A percentile compares a stretch with the other conserved stretches of the same genome.
phyloP scores from a whole-genome alignment of 2,329 filamentous ascomycete species.

The Ophiosphaerella narmari region DNA sequence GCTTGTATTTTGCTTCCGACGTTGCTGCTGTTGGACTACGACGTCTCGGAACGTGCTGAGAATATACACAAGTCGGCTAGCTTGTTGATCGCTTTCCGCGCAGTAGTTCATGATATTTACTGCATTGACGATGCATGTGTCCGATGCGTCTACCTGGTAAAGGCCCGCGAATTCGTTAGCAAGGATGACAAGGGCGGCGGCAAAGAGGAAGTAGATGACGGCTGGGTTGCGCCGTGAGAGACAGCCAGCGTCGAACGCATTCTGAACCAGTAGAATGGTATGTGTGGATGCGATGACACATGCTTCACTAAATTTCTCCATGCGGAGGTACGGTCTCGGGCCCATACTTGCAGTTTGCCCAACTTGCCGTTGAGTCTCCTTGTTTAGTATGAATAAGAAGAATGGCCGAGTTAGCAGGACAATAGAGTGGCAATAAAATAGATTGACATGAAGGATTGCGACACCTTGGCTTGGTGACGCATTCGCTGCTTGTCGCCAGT shows the following conservation, averaged over 20 bases:
- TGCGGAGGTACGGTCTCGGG: slow-evolving; percentile 38
- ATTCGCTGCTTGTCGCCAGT: slow-evolving; percentile 56
- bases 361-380: slow-evolving; percentile 45
- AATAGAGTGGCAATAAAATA: slow-evolving; percentile 66
- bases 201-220: slow-evolving; percentile 50
- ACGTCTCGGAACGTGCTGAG: slow-evolving; percentile 46
- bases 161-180: slow-evolving; percentile 48
- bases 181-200: slow-evolving; percentile 47
- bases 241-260: slow-evolving; percentile 48
- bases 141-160: slow-evolving; percentile 39
- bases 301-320: slow-evolving; percentile 56
- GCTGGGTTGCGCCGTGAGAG: slow-evolving; percentile 47
- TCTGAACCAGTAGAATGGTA: slow-evolving; percentile 47
- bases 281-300: slow-evolving; percentile 50
- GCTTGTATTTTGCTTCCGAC: slow-evolving; percentile 29
- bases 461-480: slow-evolving; percentile 57
- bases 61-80: slow-evolving; percentile 45
- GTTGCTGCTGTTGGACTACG: slow-evolving; percentile 36
- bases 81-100: slow-evolving; percentile 48
- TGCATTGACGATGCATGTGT: slow-evolving; percentile 45
- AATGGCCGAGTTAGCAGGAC: slow-evolving; percentile 68
- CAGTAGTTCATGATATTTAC: slow-evolving; percentile 49
- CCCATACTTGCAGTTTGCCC: slow-evolving; percentile 31
- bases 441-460: slow-evolving; percentile 65
- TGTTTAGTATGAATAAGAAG: slow-evolving; percentile 62